Evolutionary conservation across 805 yeast species (phyloP).

Genomic region (Blastobotrys chiropterorum): DNA sequence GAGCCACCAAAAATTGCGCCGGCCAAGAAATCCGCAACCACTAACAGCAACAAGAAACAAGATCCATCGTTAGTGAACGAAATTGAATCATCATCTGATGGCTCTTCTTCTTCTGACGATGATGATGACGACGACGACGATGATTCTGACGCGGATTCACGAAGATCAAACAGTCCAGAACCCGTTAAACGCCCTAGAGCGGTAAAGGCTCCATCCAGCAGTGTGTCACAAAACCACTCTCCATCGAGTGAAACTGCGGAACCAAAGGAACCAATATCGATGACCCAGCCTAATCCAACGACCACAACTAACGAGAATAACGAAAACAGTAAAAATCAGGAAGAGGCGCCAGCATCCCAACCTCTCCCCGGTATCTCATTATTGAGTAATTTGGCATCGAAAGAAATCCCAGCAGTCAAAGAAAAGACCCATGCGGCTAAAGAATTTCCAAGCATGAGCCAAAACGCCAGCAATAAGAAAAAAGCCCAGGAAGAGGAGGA

Average conservation of each 20-base stretch:
- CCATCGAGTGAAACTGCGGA: not conserved
- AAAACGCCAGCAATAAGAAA: not conserved
- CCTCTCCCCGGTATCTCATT: not conserved
- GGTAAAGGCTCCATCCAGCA: slow-evolving; percentile 10
- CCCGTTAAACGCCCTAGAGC: slow-evolving; percentile 13
- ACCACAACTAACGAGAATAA: not conserved
- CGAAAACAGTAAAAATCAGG: not conserved
- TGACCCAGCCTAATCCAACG: not conserved
- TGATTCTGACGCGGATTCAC: slow-evolving; percentile 7
- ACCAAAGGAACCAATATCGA: not conserved
- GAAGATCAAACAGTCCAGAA: slow-evolving; percentile 10
- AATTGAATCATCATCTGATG: not conserved
- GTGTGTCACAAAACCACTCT: slow-evolving; percentile 1
- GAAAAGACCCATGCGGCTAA: not conserved
- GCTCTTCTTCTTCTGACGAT: slow-evolving; percentile 6
- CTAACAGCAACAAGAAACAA: not conserved
- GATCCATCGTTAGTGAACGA: not conserved
- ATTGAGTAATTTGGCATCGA: slow-evolving; percentile 8
- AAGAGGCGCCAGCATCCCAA: not conserved
- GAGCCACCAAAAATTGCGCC: not conserved
- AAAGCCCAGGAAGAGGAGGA: not conserved
- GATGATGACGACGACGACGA: slow-evolving; percentile 13
- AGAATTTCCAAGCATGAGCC: not conserved
- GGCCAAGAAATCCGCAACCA: not conserved
- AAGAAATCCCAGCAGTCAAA: slow-evolving; percentile 1